These are phyloP conservation scores for Ogataea hybrid DNA, from an alignment of 1,139 yeast species.

Conservation along the genomic window DNA sequence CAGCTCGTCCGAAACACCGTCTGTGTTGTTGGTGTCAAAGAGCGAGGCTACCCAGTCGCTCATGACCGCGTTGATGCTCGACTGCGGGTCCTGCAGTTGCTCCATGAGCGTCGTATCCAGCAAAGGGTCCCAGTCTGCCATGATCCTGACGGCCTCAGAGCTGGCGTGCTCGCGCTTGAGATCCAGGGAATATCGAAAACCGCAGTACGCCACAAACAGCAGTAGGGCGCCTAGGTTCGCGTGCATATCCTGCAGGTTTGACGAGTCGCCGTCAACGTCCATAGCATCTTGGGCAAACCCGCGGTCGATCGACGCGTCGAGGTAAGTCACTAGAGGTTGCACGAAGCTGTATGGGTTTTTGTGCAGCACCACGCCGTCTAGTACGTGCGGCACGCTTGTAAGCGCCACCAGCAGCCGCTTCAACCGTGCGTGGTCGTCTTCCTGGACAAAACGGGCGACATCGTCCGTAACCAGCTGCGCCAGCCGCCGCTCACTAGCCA, in stretches of 20 bases:
- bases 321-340: conserved; percentile 24
- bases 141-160: conserved; percentile 8
- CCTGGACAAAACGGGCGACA: conserved; percentile 20
- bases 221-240: conserved; percentile 63
- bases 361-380: conserved; percentile 21
- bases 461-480: conserved; percentile 20
- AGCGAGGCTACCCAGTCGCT: conserved; percentile 80
- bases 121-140: conserved; percentile 16
- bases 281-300: conserved; percentile 26
- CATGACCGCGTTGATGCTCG: conserved; percentile 30
- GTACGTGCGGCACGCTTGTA: conserved; percentile 18
- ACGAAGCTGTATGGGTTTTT: conserved; percentile 27
- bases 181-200: conserved; percentile 45
- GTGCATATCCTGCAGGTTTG: conserved; percentile 66
- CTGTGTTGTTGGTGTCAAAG: conserved; percentile 59
- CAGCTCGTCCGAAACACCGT: conserved; percentile 83
- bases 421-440: conserved; percentile 28
- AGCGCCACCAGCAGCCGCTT: conserved; percentile 28
- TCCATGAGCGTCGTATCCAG: conserved; percentile 17
- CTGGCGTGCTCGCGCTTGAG: conserved; percentile 22
- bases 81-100: conserved; percentile 11
- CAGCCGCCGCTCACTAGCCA: conserved; percentile 16
- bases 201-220: conserved; percentile 46
- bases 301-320: conserved; percentile 22
- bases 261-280: conserved; percentile 33